A percentile compares a stretch with the other conserved stretches of the same genome.
Evolutionary conservation across 176 grass and related monocot genomes (phyloP).

Genomic region (Oryza australiensis): DNA sequence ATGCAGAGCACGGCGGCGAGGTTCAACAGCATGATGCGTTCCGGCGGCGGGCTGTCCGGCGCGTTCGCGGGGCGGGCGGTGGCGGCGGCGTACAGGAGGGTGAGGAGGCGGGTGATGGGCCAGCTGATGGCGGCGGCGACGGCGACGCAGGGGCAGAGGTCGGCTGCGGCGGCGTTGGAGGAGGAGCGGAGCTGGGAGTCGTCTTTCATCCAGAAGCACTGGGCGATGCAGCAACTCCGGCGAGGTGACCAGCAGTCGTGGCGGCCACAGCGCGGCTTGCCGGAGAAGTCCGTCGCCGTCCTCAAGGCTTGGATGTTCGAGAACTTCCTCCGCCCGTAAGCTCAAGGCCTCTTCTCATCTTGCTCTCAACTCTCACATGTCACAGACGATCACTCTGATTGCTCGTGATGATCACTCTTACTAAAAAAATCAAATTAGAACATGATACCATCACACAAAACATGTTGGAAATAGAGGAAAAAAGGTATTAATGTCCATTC

Average conservation of each 20-base stretch:
- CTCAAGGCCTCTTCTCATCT: neutral
- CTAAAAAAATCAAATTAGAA: too few relatives aligned
- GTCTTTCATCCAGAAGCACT: conserved; percentile 90
- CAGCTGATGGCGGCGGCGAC: conserved; percentile 38
- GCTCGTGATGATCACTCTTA: neutral
- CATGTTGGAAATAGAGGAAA: too few relatives aligned
- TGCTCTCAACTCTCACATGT: neutral
- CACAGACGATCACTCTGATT: neutral
- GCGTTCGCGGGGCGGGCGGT: conserved; percentile 50
- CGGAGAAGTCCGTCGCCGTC: conserved; percentile 91
- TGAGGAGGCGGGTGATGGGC: conserved; percentile 55
- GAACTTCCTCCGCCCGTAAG: conserved; percentile 98
- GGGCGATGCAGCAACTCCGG: conserved; percentile 74
- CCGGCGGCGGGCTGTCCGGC: conserved; percentile 1
- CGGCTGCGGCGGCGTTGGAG: neutral
- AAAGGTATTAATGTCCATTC: too few relatives aligned
- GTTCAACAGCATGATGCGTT: conserved; percentile 46
- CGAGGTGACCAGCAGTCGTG: conserved; percentile 69
- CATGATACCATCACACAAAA: too few relatives aligned
- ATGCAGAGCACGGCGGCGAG: conserved; percentile 51
- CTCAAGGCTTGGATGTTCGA: conserved; percentile 95
- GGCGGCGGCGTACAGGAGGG: conserved; percentile 43
- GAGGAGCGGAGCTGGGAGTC: conserved; percentile 79
- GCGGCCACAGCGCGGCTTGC: conserved; percentile 82
- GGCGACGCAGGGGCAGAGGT: neutral